Conservation (phyloP, 345 rosid species). For the Angophora floribunda region DNA sequence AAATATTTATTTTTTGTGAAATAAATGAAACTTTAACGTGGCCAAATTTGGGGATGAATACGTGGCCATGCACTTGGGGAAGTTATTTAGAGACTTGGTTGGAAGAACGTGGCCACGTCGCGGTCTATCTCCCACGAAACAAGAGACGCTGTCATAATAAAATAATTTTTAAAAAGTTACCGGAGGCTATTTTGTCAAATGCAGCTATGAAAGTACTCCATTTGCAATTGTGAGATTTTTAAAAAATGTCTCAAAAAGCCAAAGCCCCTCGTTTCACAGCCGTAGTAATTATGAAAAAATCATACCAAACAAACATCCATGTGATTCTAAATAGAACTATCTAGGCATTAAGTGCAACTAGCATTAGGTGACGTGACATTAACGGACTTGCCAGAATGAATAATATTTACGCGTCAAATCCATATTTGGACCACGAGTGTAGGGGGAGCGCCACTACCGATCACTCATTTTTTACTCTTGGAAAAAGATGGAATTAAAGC, state of each 20-base stretch:
- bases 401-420: not conserved
- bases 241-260: too few species aligned
- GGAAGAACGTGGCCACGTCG: not conserved
- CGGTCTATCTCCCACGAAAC: not conserved
- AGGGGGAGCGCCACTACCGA: not conserved
- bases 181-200: too few species aligned
- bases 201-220: too few species aligned
- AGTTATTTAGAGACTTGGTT: not conserved
- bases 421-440: not conserved
- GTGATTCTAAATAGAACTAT: not conserved
- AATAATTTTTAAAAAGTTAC: too few species aligned
- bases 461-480: not conserved
- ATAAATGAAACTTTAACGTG: too few species aligned
- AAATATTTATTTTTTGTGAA: not conserved
- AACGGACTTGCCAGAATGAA: not conserved
- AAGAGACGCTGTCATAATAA: not conserved
- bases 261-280: too few species aligned
- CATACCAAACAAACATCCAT: too few species aligned
- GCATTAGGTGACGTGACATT: not conserved
- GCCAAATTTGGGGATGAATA: not conserved
- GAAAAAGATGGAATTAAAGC: not conserved
- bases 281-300: too few species aligned
- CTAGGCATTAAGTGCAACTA: not conserved
- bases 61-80: not conserved
- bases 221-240: too few species aligned